Evolutionary conservation across 179 eudicot species (phyloP).

Genomic region (Monotropa hypopitys): DNA sequence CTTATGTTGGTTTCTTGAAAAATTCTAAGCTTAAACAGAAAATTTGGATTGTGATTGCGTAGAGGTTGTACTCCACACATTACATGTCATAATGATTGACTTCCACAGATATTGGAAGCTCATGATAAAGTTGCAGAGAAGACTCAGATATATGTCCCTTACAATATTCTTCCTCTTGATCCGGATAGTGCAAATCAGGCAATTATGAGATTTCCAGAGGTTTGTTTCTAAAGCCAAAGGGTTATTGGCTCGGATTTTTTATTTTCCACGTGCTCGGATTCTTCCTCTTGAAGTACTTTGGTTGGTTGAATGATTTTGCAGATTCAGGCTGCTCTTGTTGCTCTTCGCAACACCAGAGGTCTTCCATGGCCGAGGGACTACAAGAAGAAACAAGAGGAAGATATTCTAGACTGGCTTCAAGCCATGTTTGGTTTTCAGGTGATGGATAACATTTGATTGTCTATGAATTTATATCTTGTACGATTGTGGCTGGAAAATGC

Average conservation of each 20-base stretch:
- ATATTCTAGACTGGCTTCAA: constrained; percentile 93
- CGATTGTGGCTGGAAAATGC: not conserved
- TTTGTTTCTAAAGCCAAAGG: constrained; percentile 9
- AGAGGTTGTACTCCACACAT: not conserved
- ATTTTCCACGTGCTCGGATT: not conserved
- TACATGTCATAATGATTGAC: constrained; percentile 1
- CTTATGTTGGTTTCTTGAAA: not conserved
- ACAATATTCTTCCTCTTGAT: constrained; percentile 95
- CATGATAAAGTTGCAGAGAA: constrained; percentile 96
- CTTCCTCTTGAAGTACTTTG: not conserved
- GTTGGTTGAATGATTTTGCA: constrained; percentile 21
- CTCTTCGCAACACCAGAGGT: constrained; percentile 90
- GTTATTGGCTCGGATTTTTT: not conserved
- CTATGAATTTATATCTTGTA: not conserved
- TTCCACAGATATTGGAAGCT: constrained; percentile 67
- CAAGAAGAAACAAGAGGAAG: constrained; percentile 91
- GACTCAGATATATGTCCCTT: constrained; percentile 78
- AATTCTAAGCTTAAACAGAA: not conserved
- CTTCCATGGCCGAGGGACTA: constrained; percentile 97
- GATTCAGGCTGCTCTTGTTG: constrained; percentile 90
- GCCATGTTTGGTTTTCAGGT: constrained; percentile 99
- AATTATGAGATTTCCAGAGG: constrained; percentile 95
- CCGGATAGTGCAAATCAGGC: constrained; percentile 98
- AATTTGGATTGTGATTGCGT: not conserved
- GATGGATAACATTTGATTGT: not conserved